A percentile compares a stretch with the other conserved stretches of the same genome.
Conservation (phyloP, 1,284 basidiomycete species). For the Leccinum cinnamomeum region DNA sequence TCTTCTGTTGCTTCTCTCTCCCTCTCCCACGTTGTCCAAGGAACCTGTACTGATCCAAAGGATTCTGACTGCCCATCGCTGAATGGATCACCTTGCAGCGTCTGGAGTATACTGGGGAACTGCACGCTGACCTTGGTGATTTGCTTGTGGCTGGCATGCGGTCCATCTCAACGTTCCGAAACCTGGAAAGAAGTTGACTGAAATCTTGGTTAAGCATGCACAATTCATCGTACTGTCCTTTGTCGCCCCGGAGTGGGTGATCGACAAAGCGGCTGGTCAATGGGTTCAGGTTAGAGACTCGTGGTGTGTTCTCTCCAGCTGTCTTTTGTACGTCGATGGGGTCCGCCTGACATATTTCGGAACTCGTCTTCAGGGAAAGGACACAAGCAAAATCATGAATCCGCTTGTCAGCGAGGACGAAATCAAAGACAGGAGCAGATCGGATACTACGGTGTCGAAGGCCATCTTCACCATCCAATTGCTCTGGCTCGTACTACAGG, state of each 20-base stretch:
- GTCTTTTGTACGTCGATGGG: not conserved
- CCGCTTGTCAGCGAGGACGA: too few relatives aligned
- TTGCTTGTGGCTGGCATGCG: not conserved
- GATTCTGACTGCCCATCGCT: not conserved
- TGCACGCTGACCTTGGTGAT: not conserved
- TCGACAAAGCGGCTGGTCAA: not conserved
- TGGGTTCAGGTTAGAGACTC: not conserved
- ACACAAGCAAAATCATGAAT: not conserved
- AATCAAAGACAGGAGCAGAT: not conserved
- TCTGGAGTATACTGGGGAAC: not conserved
- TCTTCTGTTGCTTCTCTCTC: not conserved
- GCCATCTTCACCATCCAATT: too few relatives aligned
- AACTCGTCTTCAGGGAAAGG: not conserved
- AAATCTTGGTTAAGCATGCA: not conserved
- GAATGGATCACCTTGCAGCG: not conserved
- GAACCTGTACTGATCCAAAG: not conserved
- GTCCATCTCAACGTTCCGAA: not conserved
- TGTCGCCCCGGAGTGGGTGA: not conserved
- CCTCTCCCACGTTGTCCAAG: not conserved
- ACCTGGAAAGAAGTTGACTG: not conserved
- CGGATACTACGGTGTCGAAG: not conserved
- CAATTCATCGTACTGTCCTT: not conserved
- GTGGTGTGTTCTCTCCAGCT: not conserved
- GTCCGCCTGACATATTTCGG: not conserved
- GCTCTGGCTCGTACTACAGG: too few relatives aligned